phyloP scores from a whole-genome alignment of 257 asterid genomes.

The Prunella vulgaris region DNA sequence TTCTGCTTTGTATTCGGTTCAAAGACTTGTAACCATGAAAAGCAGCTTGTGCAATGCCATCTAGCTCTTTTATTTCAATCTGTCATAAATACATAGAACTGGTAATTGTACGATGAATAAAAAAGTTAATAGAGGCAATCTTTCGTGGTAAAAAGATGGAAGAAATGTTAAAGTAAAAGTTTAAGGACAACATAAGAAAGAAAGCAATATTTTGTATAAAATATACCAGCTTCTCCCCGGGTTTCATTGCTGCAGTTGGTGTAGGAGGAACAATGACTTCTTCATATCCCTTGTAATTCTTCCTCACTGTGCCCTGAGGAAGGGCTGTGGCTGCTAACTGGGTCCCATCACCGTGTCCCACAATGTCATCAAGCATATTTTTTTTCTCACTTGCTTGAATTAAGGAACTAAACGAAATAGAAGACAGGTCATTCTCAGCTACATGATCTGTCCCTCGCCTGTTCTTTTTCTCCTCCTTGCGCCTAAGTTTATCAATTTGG shows the following conservation, averaged over 20 bases:
- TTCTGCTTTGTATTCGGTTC: constrained; percentile 96
- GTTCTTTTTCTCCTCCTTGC: constrained; percentile 89
- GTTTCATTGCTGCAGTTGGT: constrained; percentile 91
- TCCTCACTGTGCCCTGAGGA: constrained; percentile 84
- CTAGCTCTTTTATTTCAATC: constrained; percentile 96
- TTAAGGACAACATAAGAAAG: constrained; percentile 3
- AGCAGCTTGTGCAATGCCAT: constrained; percentile 96
- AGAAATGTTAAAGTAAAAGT: not conserved
- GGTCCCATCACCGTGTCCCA: constrained; percentile 80
- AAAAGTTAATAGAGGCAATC: not conserved
- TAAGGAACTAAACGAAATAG: constrained; percentile 67
- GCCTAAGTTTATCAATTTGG: constrained; percentile 91
- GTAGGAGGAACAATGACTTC: constrained; percentile 89
- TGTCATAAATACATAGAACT: constrained; percentile 36
- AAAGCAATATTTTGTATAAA: not conserved
- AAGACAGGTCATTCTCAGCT: constrained; percentile 59
- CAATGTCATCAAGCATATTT: constrained; percentile 67
- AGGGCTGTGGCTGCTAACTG: constrained; percentile 69
- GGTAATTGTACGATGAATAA: constrained; percentile 12
- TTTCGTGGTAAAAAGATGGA: not conserved
- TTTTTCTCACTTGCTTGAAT: constrained; percentile 92
- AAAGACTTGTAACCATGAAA: constrained; percentile 90
- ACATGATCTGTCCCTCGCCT: constrained; percentile 78
- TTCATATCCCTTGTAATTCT: constrained; percentile 84
- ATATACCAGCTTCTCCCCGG: constrained; percentile 88